These are phyloP conservation scores for Plasmodium berghei DNA, from an alignment of 169 alveolate genomes.

Conservation along the genomic window DNA sequence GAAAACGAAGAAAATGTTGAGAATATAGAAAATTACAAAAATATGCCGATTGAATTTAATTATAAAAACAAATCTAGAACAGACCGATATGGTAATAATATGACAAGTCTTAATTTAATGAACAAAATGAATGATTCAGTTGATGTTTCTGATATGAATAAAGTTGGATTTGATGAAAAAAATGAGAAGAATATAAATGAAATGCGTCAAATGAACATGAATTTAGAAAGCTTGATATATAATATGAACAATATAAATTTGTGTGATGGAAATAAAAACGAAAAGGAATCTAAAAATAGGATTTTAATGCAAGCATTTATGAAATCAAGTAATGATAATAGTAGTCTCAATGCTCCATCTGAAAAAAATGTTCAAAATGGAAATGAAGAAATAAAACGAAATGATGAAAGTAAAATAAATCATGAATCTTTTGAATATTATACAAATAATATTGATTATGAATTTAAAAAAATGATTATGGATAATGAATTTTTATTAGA, in stretches of 20 bases:
- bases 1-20: conserved; percentile 17
- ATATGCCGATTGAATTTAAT: not conserved
- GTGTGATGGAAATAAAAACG: not conserved
- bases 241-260: conserved; percentile 16
- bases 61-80: not conserved
- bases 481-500: not conserved
- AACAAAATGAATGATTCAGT: not conserved
- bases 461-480: not conserved
- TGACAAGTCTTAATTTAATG: not conserved
- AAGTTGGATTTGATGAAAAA: not conserved
- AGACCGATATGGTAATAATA: not conserved
- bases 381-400: conserved; percentile 8
- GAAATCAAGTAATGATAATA: not conserved
- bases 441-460: not conserved
- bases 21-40: not conserved
- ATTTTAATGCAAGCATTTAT: conserved; percentile 1
- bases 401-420: conserved; percentile 3
- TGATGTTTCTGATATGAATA: not conserved
- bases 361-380: not conserved
- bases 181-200: not conserved
- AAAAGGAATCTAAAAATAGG: not conserved
- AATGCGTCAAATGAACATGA: not conserved
- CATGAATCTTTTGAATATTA: not conserved
- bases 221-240: conserved; percentile 5
- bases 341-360: not conserved